Evolutionary conservation across 768 basidiomycete genomes (phyloP).

Genomic region (Asterophora lycoperdoides): DNA sequence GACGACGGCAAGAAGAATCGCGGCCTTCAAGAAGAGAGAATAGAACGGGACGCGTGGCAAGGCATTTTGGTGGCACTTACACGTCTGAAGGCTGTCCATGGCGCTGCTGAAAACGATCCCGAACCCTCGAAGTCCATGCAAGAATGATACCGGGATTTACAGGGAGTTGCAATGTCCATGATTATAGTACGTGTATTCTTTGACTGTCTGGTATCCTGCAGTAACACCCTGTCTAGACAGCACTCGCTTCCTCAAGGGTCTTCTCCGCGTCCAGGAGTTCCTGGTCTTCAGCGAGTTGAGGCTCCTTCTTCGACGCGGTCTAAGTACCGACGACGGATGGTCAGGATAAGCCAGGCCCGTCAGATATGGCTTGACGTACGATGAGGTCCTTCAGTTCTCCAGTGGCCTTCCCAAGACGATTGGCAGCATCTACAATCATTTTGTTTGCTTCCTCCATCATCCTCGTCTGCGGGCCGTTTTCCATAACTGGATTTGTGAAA

Average conservation of each 20-base stretch:
- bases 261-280: slow-evolving; percentile 56
- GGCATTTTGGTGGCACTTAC: slow-evolving; percentile 65
- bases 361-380: slow-evolving; percentile 43
- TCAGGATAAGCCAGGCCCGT: slow-evolving; percentile 4
- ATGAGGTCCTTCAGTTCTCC: slow-evolving; percentile 63
- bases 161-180: slow-evolving; percentile 6
- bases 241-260: slow-evolving; percentile 46
- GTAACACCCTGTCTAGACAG: slow-evolving; percentile 29
- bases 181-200: slow-evolving; percentile 1
- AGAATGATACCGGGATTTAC: slow-evolving; percentile 14
- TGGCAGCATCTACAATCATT: slow-evolving; percentile 71
- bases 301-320: slow-evolving; percentile 42
- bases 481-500: neutral
- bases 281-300: slow-evolving; percentile 36
- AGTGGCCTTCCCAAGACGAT: slow-evolving; percentile 55
- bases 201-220: slow-evolving; percentile 7
- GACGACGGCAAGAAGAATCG: slow-evolving; percentile 39
- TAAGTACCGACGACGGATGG: slow-evolving; percentile 23
- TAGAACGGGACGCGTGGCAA: slow-evolving; percentile 75
- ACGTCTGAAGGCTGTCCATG: slow-evolving; percentile 49
- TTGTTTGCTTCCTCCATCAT: slow-evolving; percentile 74
- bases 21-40: slow-evolving; percentile 73
- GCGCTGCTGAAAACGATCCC: slow-evolving; percentile 19
- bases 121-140: slow-evolving; percentile 19
- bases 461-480: slow-evolving; percentile 42